A percentile compares a stretch with the other conserved stretches of the same genome.
Evolutionary conservation across 108 stramenopile genomes (phyloP).

Genomic region (Nitzschia putrida): DNA sequence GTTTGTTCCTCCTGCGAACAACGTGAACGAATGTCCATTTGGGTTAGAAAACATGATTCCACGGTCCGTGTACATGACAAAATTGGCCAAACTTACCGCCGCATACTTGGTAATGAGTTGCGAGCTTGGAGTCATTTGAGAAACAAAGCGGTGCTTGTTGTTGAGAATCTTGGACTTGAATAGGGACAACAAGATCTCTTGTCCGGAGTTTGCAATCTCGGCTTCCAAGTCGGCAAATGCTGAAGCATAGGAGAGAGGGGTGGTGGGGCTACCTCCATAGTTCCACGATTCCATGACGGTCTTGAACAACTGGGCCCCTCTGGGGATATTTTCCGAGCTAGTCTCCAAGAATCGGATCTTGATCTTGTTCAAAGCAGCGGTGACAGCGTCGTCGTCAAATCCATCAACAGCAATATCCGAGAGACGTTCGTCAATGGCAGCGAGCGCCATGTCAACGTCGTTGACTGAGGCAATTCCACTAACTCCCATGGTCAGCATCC

Average conservation of each 20-base stretch:
- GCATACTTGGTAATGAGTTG: constrained; percentile 37
- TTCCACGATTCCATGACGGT: constrained; percentile 82
- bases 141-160: constrained; percentile 71
- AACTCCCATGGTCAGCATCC: constrained; percentile 74
- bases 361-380: constrained; percentile 81
- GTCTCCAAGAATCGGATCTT: constrained; percentile 72
- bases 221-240: constrained; percentile 74
- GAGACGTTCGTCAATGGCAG: constrained; percentile 61
- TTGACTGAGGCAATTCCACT: constrained; percentile 61
- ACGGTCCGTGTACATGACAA: not conserved
- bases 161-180: constrained; percentile 66
- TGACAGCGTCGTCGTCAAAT: constrained; percentile 72
- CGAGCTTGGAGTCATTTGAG: constrained; percentile 74
- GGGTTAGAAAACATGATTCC: not conserved
- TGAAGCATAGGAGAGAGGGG: constrained; percentile 63
- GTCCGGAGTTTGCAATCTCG: constrained; percentile 61
- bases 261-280: constrained; percentile 73
- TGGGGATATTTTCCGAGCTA: constrained; percentile 74
- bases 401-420: constrained; percentile 61
- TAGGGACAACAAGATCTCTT: constrained; percentile 63
- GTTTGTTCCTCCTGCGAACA: constrained; percentile 35
- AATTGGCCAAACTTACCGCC: not conserved
- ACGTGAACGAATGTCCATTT: not conserved
- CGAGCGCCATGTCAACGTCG: constrained; percentile 53
- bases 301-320: constrained; percentile 82